These are phyloP conservation scores for Diplogelasinospora grovesii DNA, from an alignment of 495 filamentous ascomycete genomes.

Conservation along the genomic window DNA sequence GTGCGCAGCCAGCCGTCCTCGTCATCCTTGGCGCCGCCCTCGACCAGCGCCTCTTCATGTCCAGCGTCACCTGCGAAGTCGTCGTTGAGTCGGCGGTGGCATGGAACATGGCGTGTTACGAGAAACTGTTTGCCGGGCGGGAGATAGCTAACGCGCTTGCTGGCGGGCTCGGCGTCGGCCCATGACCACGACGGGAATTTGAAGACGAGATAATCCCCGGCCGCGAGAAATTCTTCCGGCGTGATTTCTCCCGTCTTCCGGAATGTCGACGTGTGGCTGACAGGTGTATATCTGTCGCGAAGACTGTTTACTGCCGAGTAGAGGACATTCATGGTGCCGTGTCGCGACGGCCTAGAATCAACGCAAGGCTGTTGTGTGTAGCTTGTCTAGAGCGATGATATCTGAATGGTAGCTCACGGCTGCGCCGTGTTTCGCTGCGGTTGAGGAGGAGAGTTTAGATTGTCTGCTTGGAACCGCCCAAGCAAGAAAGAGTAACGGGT, in stretches of 20 bases:
- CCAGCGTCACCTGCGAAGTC: slow-evolving; percentile 85
- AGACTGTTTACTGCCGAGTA: slow-evolving; percentile 79
- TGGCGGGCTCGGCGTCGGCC: slow-evolving; percentile 72
- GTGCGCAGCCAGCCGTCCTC: slow-evolving; percentile 91
- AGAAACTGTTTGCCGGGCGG: slow-evolving; percentile 92
- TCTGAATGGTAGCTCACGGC: too few species aligned
- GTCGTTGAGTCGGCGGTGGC: slow-evolving; percentile 83
- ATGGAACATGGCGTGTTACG: slow-evolving; percentile 89
- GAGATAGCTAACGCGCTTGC: slow-evolving; percentile 73
- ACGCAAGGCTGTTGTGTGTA: too few species aligned
- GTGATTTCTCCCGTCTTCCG: slow-evolving; percentile 90
- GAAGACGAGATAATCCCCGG: slow-evolving; percentile 97
- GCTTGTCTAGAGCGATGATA: too few species aligned
- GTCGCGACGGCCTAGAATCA: too few species aligned
- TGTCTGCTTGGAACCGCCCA: too few species aligned
- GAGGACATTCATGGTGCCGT: slow-evolving; percentile 47
- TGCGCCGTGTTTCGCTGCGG: too few species aligned
- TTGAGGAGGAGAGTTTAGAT: too few species aligned
- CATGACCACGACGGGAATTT: slow-evolving; percentile 99
- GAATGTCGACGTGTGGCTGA: slow-evolving; percentile 88
- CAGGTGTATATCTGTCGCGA: slow-evolving; percentile 82
- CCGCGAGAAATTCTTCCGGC: slow-evolving; percentile 91
- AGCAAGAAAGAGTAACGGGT: too few species aligned
- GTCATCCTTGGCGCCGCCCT: slow-evolving; percentile 60
- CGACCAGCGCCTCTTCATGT: slow-evolving; percentile 74